Evolutionary conservation across 169 alveolate species (phyloP), one percentile per base, ranked within the genome.

Genomic region (Cryptosporidium muris): DNA sequence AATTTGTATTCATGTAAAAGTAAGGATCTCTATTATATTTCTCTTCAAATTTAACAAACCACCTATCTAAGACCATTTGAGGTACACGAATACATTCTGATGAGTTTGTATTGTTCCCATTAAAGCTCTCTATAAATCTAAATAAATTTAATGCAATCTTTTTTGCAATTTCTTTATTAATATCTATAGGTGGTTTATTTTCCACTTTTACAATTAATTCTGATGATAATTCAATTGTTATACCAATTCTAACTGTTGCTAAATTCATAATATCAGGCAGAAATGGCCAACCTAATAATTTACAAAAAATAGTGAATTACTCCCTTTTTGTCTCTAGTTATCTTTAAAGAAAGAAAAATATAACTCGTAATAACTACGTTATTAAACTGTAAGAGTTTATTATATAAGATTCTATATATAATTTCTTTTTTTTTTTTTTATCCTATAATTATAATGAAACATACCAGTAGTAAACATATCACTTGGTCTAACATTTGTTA

Each of bases 11-110:
- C 81, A 90, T 90, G 52, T 93, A 91, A 80, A 93, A 95, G 81
- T 95, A 91, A 38, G 96, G 97, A 53, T 95, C 97, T 34, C 90
- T 64, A 51, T 92, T 94, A 89, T 92, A 95, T 90, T 93, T 93
- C 74, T 81, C 85, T 25, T 85, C 90, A 53, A 95, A 95, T 88
- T 91, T 95, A 56, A 88, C 82, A n/a, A 90, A 80, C 96, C 97
- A 95, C 62, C 90, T 92, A 64, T 92, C 96, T 34, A 95, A 80
- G 49, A 93, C 82, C 74, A 89, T 91, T 42, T 82, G 74, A n/a
- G 97, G 97, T 51, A 95, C 91, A 65, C 90, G 91, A 51, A 93
- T 42, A 16, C 91, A 51, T 54, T 66, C 88, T 45, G 81, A 58
- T 6, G 47, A 80, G 34, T 89, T 74, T 51, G 81, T 80, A 65